phyloP scores from a whole-genome alignment of 768 basidiomycete genomes.

The Rhodotorula sphaerocarpa region DNA sequence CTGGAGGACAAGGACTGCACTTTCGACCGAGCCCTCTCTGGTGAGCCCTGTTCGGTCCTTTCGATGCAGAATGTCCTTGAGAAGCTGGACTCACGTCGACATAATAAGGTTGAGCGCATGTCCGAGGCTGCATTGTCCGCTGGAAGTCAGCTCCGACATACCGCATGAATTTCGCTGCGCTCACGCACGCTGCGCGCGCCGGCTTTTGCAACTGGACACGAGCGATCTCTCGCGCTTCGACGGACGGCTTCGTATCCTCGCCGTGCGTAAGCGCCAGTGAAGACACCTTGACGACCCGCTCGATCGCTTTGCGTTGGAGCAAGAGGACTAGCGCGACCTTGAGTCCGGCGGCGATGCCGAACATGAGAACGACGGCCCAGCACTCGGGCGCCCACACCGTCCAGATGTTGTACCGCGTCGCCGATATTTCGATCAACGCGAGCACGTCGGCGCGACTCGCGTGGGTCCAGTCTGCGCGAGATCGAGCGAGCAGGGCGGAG shows the following conservation, averaged over 20 bases:
- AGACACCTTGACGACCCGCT: not conserved
- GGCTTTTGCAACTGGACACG: not conserved
- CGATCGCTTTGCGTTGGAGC: not conserved
- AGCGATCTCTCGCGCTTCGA: not conserved
- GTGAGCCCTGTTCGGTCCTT: no score
- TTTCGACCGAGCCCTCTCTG: no score
- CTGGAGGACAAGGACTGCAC: conserved; percentile 6
- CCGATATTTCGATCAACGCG: not conserved
- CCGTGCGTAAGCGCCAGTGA: no score
- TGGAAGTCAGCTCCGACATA: no score
- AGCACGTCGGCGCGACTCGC: not conserved
- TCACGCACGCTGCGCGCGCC: conserved; percentile 4
- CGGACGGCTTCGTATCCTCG: not conserved
- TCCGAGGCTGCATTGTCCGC: not conserved
- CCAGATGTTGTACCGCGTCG: conserved; percentile 1
- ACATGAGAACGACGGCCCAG: not conserved
- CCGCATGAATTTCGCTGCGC: no score
- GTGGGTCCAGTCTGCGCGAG: not conserved
- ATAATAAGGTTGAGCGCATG: not conserved
- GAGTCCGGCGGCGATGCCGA: not conserved
- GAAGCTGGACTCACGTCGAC: not conserved
- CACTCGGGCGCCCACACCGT: conserved; percentile 4
- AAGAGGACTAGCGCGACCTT: not conserved
- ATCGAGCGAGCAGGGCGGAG: not conserved
- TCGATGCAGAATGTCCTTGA: no score